Base-by-base conservation (phyloP, 768 basidiomycete species). In the Xanthoconium stramineum region DNA sequence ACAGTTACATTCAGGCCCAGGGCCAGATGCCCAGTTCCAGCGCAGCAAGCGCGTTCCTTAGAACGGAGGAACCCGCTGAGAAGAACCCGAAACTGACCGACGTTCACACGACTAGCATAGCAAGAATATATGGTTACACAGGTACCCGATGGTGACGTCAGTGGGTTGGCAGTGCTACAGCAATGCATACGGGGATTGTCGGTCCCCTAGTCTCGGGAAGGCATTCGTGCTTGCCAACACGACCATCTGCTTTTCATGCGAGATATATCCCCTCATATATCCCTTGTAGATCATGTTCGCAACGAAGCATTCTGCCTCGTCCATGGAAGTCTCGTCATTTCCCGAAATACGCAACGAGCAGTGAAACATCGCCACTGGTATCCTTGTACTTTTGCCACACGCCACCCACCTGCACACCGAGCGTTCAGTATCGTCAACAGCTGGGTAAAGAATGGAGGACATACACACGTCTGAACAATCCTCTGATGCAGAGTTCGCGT, bases 221-320 rank as follows among this genome's bases (percentile, higher is more conserved):
- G 93, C 82, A 65, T 88, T 89, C 24, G 77, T 80, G 59, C 83
- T 82, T 2, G 91, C 86, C 44, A 98, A 71, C 6, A 99, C 97
- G 6, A 98, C 92, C 83, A 89, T 92, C 75, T 91, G 89, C 72
- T 90, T 91, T 67, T 91, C 91, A 65, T 99, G 97, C 48, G 93
- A 94, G 64, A 99, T 94, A 72, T 98, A 99, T 10, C 97, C 97
- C 49, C 90, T 82, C 73, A 98, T 87, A 70, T 86, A 91, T 19
- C 90, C 91, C 74, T 88, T 91, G 75, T 88, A 94, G 43, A 98
- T 90, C 91, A 96, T 89, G 68, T 95, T 95, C 30, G 94, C 94
- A 9, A 97, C 84, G 50, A 94, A 81, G 70, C 94, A 97, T 71
- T 98, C 94, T 3, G 91, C 91, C 70, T 96, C 94, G 61, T 90